These are phyloP conservation scores for Colletotrichum sp. DNA, from an alignment of 2,329 filamentous ascomycete genomes.

Conservation along the genomic window DNA sequence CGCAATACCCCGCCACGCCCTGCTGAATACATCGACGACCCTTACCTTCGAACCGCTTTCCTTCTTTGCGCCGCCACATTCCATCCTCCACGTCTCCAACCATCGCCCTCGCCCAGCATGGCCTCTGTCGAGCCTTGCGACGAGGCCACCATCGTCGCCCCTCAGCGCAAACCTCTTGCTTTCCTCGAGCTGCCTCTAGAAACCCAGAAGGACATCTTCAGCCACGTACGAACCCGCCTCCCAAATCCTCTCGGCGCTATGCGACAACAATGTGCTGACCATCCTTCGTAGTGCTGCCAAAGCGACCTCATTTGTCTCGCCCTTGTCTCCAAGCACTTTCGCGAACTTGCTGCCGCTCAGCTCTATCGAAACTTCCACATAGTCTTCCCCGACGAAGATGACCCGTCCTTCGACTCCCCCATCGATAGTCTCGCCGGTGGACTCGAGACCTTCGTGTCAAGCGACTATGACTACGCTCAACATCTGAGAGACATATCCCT, in stretches of 20 bases:
- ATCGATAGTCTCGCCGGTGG: conserved; percentile 63
- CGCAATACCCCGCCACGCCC: not conserved
- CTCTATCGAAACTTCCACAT: conserved; percentile 67
- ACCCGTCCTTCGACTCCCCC: conserved; percentile 53
- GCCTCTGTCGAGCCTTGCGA: conserved; percentile 35
- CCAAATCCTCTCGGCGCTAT: conserved; percentile 1
- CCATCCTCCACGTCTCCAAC: not conserved
- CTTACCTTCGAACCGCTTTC: not conserved
- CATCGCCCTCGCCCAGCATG: conserved; percentile 32
- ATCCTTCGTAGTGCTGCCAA: conserved; percentile 48
- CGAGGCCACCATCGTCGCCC: conserved; percentile 27
- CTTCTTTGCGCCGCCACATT: not conserved
- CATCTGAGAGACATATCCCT: conserved; percentile 61
- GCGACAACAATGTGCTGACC: not conserved
- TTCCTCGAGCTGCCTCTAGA: conserved; percentile 52
- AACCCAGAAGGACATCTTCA: conserved; percentile 53
- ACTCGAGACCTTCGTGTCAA: conserved; percentile 66
- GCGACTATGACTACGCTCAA: conserved; percentile 67
- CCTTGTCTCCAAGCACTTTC: conserved; percentile 62
- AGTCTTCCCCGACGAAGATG: conserved; percentile 65
- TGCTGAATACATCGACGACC: not conserved
- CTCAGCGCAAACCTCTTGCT: conserved; percentile 24
- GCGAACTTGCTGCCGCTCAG: conserved; percentile 60
- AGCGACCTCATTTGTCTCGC: conserved; percentile 61
- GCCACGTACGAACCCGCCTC: conserved; percentile 39